These are phyloP conservation scores for Logfia minima DNA, from an alignment of 129 eudicot species.

Conservation along the genomic window DNA sequence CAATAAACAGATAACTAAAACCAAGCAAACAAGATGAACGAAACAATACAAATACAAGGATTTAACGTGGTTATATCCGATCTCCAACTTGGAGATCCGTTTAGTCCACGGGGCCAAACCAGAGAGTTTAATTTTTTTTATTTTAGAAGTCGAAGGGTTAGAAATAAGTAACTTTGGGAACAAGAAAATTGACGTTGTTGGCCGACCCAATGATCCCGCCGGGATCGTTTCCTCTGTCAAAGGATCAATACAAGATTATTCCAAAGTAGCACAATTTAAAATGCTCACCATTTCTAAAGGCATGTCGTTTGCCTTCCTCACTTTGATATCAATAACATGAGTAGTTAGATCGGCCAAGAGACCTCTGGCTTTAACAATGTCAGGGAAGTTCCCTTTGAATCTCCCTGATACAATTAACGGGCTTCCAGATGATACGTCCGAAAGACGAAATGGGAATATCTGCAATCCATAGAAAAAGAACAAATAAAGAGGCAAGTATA, in stretches of 20 bases:
- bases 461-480: conserved; percentile 26
- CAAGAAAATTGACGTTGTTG: too few species aligned
- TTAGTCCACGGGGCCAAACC: too few species aligned
- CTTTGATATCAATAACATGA: conserved; percentile 51
- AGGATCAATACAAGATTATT: conserved; percentile 5
- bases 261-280: not conserved
- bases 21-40: too few species aligned
- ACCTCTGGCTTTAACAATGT: conserved; percentile 53
- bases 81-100: too few species aligned
- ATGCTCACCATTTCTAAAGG: conserved; percentile 70
- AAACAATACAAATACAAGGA: too few species aligned
- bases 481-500: not conserved
- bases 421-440: conserved; percentile 54
- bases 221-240: too few species aligned
- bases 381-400: conserved; percentile 62
- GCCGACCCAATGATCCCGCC: too few species aligned
- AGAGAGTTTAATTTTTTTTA: too few species aligned
- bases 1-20: too few species aligned
- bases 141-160: too few species aligned
- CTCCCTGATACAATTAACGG: conserved; percentile 83
- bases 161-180: too few species aligned
- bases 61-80: too few species aligned
- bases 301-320: conserved; percentile 45
- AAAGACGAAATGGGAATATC: conserved; percentile 57
- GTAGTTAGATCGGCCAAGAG: conserved; percentile 56